phyloP scores from a whole-genome alignment of 495 filamentous ascomycete species.

The Annulohypoxylon stygium region DNA sequence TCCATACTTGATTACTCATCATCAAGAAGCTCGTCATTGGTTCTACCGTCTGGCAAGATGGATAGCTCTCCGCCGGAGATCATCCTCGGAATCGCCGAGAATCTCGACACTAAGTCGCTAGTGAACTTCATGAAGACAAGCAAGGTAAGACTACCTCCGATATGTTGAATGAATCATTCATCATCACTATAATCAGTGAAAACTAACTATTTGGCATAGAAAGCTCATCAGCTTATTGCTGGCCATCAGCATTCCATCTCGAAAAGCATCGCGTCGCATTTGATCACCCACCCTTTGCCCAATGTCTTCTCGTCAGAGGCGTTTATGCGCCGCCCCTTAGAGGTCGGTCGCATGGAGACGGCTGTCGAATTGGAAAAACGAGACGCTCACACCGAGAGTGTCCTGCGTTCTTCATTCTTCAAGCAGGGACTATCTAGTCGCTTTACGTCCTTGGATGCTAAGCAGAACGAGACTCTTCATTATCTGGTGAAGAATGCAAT shows the following conservation, averaged over 20 bases:
- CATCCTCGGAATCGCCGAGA: constrained; percentile 47
- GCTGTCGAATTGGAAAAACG: constrained; percentile 51
- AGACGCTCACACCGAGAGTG: constrained; percentile 23
- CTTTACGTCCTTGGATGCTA: constrained; percentile 2
- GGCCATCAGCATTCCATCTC: constrained; percentile 46
- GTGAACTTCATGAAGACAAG: constrained; percentile 36
- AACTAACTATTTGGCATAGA: constrained; percentile 17
- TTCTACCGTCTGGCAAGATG: constrained; percentile 14
- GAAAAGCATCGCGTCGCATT: constrained; percentile 7
- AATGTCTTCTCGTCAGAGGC: constrained; percentile 44
- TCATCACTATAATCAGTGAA: not conserved
- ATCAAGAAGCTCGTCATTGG: not conserved
- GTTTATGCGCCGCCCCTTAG: constrained; percentile 28
- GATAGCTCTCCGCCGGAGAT: constrained; percentile 31
- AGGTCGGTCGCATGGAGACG: constrained; percentile 4
- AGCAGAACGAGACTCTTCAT: constrained; percentile 14
- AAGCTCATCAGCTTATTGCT: constrained; percentile 3
- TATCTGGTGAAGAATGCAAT: constrained; percentile 31
- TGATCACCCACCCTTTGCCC: constrained; percentile 25
- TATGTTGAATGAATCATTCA: not conserved
- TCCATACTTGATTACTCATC: too few species aligned
- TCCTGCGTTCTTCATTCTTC: constrained; percentile 29
- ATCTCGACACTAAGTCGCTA: constrained; percentile 39
- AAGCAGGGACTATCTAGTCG: not conserved
- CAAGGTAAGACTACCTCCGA: constrained; percentile 22